Evolutionary conservation across 495 filamentous ascomycete species (phyloP), one percentile per base, ranked within the genome.

Genomic region (Podospora appendiculata): DNA sequence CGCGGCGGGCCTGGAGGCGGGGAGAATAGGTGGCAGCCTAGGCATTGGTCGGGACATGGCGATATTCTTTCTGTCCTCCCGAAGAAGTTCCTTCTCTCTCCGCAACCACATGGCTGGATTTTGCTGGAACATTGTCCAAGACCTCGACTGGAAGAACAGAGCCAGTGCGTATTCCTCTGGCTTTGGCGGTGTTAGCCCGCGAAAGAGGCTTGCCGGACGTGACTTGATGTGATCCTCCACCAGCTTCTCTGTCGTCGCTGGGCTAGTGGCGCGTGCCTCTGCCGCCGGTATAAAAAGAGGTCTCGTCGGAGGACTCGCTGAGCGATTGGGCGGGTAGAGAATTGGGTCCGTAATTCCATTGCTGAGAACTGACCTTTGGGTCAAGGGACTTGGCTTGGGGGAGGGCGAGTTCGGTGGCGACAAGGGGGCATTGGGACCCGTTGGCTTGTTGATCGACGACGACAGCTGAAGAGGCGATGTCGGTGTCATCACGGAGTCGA

Each of bases 391-490:
- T 5, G 25, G 25, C 5, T 5, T 78, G 19, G 72, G 73, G 48
- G 78, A 80, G 11, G 86, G 86, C 19, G 86, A 89, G 39, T 87
- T 78, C 8, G 87, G 87, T 58, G 87, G 87, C 40, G 87, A 89
- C 34, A 85, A 78, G 32, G 84, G 70, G 11, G 78, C 70, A 32
- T 79, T 65, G 70, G 71, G 58, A 69, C 74, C 59, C 60, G 64
- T 58, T 52, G 57, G 58, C 62, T 70, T 36, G 63, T 56, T 53
- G 55, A 47, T 39, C 61, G 53, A 34, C 54, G 66, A 51, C 56
- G 65, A 58, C 51, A 74, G 55, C 57, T 60, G 41, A 14, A 60
- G 52, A 59, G 60, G 25, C 5, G 25, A 2, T 25, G 2, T 60
- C 53, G 71, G 55, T 57, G 61, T 14, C 17, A 51, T 43, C 45